Conservation (phyloP, 2,329 filamentous ascomycete species). For the Lojkania enalia region DNA sequence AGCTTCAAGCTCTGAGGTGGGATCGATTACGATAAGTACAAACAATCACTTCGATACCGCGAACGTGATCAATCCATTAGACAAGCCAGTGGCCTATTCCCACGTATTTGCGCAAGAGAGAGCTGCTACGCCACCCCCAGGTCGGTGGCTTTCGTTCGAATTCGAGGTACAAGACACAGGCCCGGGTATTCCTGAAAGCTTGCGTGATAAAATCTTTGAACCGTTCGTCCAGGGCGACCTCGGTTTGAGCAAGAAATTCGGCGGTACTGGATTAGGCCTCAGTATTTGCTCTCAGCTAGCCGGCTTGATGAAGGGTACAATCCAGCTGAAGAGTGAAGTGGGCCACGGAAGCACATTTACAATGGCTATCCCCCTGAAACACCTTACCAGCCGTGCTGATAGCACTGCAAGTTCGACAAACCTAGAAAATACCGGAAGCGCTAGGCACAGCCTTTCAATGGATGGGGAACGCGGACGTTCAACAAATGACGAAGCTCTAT, state of each 20-base stretch:
- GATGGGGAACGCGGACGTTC: conserved; percentile 19
- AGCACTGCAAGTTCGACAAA: conserved; percentile 49
- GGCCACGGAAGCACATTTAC: conserved; percentile 80
- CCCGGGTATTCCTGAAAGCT: conserved; percentile 76
- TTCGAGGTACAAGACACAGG: conserved; percentile 90
- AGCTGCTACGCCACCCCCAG: conserved; percentile 55
- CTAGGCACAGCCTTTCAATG: conserved; percentile 34
- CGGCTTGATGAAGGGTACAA: conserved; percentile 77
- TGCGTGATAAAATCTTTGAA: conserved; percentile 86
- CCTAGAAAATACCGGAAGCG: conserved; percentile 22
- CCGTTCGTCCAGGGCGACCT: conserved; percentile 94
- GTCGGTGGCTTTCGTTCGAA: conserved; percentile 74
- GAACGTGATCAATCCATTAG: conserved; percentile 49
- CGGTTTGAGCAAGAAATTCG: conserved; percentile 85
- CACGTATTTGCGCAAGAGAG: conserved; percentile 43
- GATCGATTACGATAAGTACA: conserved; percentile 31
- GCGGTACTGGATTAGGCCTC: conserved; percentile 83
- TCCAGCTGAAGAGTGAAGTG: conserved; percentile 70
- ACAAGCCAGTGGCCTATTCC: conserved; percentile 42
- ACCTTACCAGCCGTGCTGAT: conserved; percentile 68
- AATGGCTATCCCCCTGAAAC: conserved; percentile 79
- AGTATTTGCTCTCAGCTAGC: conserved; percentile 90
- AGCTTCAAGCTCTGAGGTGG: conserved; percentile 37
- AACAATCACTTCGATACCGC: conserved; percentile 44
- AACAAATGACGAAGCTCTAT: conserved; percentile 38